These are phyloP conservation scores for Platanthera zijinensis DNA, from an alignment of 106 monocot genomes.

Conservation along the genomic window DNA sequence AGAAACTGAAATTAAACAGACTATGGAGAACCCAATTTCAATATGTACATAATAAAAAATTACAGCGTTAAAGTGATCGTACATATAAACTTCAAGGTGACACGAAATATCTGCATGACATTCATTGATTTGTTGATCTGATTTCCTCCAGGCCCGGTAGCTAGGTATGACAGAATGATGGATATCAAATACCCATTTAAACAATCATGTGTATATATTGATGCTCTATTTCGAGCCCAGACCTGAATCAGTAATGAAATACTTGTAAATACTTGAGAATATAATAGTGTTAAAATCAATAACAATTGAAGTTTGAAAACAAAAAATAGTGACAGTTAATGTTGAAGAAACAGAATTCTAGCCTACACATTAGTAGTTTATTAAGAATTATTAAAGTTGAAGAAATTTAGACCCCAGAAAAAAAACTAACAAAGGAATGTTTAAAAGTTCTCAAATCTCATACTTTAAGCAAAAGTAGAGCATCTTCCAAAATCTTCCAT, in stretches of 20 bases:
- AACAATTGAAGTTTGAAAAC: not conserved
- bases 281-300: not conserved
- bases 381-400: slow-evolving; percentile 6
- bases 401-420: not conserved
- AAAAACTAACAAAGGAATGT: slow-evolving; percentile 1
- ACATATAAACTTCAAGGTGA: slow-evolving; percentile 81
- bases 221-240: slow-evolving; percentile 86
- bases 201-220: slow-evolving; percentile 71
- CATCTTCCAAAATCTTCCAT: slow-evolving; percentile 60
- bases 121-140: slow-evolving; percentile 64
- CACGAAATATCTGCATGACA: slow-evolving; percentile 67
- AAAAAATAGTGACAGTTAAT: not conserved
- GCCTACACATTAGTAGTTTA: not conserved
- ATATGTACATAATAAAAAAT: not conserved
- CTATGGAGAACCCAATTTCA: not conserved
- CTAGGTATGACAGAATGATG: slow-evolving; percentile 54
- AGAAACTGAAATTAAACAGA: slow-evolving; percentile 4
- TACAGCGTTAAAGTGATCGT: not conserved
- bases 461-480: slow-evolving; percentile 81
- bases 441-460: not conserved
- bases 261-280: not conserved
- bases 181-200: slow-evolving; percentile 84
- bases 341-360: not conserved
- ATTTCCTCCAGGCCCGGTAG: slow-evolving; percentile 46
- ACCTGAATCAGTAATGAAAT: slow-evolving; percentile 32